Conservation (phyloP, 73 alveolate species). For the Blepharisma stoltei region DNA sequence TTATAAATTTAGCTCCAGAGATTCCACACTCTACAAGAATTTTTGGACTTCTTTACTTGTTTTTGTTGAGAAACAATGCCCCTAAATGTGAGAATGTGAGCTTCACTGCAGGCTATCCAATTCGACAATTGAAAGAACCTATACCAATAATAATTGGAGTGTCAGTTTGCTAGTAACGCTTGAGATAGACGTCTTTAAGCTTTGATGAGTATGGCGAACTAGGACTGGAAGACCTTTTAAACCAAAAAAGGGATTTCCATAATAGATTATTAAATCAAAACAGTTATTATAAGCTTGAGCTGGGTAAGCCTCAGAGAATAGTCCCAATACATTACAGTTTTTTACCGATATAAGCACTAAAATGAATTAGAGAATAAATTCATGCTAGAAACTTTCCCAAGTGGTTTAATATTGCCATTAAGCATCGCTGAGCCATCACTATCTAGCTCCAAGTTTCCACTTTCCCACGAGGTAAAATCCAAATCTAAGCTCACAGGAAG, state of each 20-base stretch:
- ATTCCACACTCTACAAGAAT: constrained; percentile 60
- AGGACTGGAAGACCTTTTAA: constrained; percentile 25
- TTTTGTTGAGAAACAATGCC: constrained; percentile 77
- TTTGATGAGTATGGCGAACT: constrained; percentile 18
- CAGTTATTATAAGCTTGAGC: background rate
- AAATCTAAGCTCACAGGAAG: too few species aligned
- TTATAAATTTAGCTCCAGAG: constrained; percentile 81
- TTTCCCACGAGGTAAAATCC: too few species aligned
- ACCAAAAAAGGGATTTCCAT: constrained; percentile 21
- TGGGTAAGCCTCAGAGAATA: too few species aligned
- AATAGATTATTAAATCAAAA: background rate
- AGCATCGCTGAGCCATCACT: too few species aligned
- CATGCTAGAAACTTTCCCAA: too few species aligned
- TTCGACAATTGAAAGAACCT: constrained; percentile 85
- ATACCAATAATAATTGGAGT: constrained; percentile 78
- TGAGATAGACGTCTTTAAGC: constrained; percentile 30
- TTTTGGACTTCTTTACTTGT: constrained; percentile 49
- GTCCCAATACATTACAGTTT: too few species aligned
- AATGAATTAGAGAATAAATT: too few species aligned
- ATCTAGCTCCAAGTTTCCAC: too few species aligned
- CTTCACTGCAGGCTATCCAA: constrained; percentile 87
- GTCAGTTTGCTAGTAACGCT: constrained; percentile 33
- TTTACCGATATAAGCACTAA: too few species aligned
- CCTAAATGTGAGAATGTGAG: constrained; percentile 77
- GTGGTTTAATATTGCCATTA: too few species aligned